Percentiles rank a stretch among this genome's conserved stretches.
Conservation (phyloP, 345 rosid genomes). For the Melaleuca alternifolia region DNA sequence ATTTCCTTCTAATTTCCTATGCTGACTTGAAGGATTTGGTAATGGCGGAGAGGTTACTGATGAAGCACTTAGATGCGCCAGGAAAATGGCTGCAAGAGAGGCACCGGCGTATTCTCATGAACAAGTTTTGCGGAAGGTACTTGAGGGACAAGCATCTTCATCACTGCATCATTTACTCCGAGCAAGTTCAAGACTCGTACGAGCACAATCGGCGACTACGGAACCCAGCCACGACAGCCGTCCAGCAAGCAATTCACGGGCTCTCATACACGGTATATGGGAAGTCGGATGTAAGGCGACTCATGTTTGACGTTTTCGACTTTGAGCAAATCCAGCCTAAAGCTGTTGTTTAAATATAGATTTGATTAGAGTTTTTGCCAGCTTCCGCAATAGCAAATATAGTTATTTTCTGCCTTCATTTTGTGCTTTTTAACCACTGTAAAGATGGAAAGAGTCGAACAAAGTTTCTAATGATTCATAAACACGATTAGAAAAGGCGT, state of each 20-base stretch:
- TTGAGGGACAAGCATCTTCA: slow-evolving; percentile 77
- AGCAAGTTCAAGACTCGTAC: slow-evolving; percentile 63
- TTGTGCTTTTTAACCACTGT: not conserved
- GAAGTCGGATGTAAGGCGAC: slow-evolving; percentile 80
- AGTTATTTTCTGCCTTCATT: not conserved
- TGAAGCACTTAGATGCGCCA: slow-evolving; percentile 94
- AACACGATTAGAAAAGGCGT: too few species aligned
- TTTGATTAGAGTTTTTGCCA: fast-evolving
- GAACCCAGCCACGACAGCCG: slow-evolving; percentile 77
- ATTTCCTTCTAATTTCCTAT: not conserved
- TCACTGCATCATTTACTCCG: slow-evolving; percentile 41
- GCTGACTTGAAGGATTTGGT: slow-evolving; percentile 56
- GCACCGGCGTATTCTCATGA: slow-evolving; percentile 77
- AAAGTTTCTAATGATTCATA: not conserved
- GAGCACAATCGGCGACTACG: slow-evolving; percentile 74
- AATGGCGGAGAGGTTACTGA: slow-evolving; percentile 82
- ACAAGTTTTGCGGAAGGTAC: slow-evolving; percentile 88
- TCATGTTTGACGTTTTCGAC: slow-evolving; percentile 92
- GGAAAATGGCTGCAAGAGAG: slow-evolving; percentile 86
- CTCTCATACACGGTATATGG: slow-evolving; percentile 78
- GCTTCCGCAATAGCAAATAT: not conserved
- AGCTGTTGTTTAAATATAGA: slow-evolving; percentile 12
- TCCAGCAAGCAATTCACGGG: slow-evolving; percentile 90
- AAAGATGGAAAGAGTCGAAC: not conserved
- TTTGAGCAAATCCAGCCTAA: slow-evolving; percentile 92